Evolutionary conservation across 495 filamentous ascomycete species (phyloP), one percentile per base, ranked within the genome.

Genomic region (Thermothielavioides terrestris): DNA sequence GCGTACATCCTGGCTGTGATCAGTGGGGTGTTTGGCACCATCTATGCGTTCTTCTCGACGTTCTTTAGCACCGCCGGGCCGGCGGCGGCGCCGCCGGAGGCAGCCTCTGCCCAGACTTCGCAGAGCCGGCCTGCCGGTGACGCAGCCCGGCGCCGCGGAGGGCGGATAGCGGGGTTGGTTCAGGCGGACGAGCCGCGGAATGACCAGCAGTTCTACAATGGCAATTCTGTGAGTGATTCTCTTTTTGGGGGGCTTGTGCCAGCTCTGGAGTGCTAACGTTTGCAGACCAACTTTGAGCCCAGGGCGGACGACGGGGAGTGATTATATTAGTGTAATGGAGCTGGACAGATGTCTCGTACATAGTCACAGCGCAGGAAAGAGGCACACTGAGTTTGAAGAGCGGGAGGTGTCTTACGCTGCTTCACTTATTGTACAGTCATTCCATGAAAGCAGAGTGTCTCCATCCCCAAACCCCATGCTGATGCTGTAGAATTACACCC

Each of bases 141-240:
- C 4, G 46, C 45, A 18, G 42, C 36, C 9, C 25, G 34, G 10
- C 32, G 32, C 12, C 45, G 42, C 25, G 56, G 40, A 3, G 35
- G 55, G 3, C 49, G 59, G 6, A 62, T 64, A 39, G 47, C 51
- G 40, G 60, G 67, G 1, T 47, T 69, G 22, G 54, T 43, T n/a
- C 46, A 44, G 3, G 42, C 53, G 0, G 56, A 62, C 30, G 34
- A 53, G 69, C 42, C 66, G 63, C 40, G 76, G 73, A 55, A 55
- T 18, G 56, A 83, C 49, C 72, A 74, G 20, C 80, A 90, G 56
- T 79, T 89, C 31, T 95, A 95, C 61, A 95, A 95, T 65, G 89
- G 89, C 4, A 95, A 94, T 59, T 85, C 87, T 63, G 86, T 90
- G 72, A 50, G 83, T 64, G 8, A n/a, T 2, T 15, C 18, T 15